Conservation (phyloP, 2,329 filamentous ascomycete genomes). For the Setomelanomma holmii region DNA sequence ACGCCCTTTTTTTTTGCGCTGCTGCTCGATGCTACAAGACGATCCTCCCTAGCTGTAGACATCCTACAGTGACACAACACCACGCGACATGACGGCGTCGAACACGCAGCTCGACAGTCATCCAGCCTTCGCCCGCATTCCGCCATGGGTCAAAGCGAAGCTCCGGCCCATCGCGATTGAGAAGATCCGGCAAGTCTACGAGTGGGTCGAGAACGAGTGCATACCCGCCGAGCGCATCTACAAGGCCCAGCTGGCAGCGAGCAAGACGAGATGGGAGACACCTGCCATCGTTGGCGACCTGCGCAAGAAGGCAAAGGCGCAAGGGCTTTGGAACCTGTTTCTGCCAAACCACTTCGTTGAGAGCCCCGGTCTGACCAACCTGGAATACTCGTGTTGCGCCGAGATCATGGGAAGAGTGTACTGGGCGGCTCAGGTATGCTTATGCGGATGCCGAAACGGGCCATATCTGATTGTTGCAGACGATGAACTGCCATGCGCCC, state of each 20-base stretch:
- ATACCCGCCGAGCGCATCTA: conserved; percentile 54
- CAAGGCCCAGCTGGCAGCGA: conserved; percentile 47
- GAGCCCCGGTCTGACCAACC: conserved; percentile 55
- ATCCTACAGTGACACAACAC: neutral
- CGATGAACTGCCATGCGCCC: conserved; percentile 56
- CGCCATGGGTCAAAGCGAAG: conserved; percentile 59
- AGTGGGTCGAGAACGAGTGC: conserved; percentile 55
- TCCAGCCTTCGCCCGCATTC: conserved; percentile 49
- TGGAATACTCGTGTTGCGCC: conserved; percentile 56
- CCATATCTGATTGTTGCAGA: too few species aligned
- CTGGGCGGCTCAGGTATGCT: conserved; percentile 53
- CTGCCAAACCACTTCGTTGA: conserved; percentile 52
- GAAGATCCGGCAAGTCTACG: conserved; percentile 52
- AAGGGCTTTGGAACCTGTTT: conserved; percentile 52
- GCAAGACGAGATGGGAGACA: conserved; percentile 46
- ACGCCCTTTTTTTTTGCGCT: conserved; percentile 2
- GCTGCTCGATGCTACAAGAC: too few species aligned
- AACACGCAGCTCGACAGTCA: conserved; percentile 33
- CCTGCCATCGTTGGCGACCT: conserved; percentile 53
- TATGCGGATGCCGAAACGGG: too few species aligned
- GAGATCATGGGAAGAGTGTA: conserved; percentile 57
- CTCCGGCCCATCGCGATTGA: conserved; percentile 55
- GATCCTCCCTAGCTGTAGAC: too few species aligned
- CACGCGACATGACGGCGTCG: conserved; percentile 22
- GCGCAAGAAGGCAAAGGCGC: conserved; percentile 51